Base-by-base conservation (phyloP, 2,329 filamentous ascomycete genomes). In the Lachnellula cervina region DNA sequence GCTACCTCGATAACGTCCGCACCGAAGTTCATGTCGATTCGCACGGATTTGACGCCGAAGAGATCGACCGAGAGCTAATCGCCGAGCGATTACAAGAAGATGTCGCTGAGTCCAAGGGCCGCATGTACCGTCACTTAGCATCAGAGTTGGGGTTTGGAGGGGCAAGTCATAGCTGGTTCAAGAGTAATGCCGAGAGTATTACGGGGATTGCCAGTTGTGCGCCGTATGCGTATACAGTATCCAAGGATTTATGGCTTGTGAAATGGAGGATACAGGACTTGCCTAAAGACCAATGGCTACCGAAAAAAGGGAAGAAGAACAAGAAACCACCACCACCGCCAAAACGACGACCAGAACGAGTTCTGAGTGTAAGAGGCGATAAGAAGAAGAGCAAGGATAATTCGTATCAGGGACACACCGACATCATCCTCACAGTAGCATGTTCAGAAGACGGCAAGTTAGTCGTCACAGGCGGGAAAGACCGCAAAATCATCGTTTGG, bases 61-160 rank as follows among this genome's bases (percentile, higher is more conserved):
- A 97, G 52, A 89, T 99, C 56, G 94, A 97, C 74, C 81, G 88
- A 57, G 94, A 99, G 69, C 76, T 97, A 65, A 92, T 99, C 66
- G 91, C 93, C 43, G 89, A 96, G 71, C 80, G 92, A 64, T 76
- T 99, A 65, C 86, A 93, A 72, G 90, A 97, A 73, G 94, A 97
- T 70, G 89, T 94, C 44, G 86, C 94, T 51, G 94, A 97, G 74
- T 83, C 84, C 54, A 97, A 97, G 75, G 94, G 94, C 56, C 87
- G 88, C 65, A 81, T 96, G 49, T 97, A 96, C 74, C 83, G 90
- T 51, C 83, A 84, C 70, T 82, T 99, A 64, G 88, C 89, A 37
- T 76, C 81, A 21, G 81, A 89, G 62, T 78, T 96, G 61, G 83
- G 86, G 59, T 88, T 95, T 69, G 76, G 76, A 50, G 74, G 78